These are phyloP conservation scores for Cercospora citrullina DNA, from an alignment of 2,329 filamentous ascomycete species.

Conservation along the genomic window DNA sequence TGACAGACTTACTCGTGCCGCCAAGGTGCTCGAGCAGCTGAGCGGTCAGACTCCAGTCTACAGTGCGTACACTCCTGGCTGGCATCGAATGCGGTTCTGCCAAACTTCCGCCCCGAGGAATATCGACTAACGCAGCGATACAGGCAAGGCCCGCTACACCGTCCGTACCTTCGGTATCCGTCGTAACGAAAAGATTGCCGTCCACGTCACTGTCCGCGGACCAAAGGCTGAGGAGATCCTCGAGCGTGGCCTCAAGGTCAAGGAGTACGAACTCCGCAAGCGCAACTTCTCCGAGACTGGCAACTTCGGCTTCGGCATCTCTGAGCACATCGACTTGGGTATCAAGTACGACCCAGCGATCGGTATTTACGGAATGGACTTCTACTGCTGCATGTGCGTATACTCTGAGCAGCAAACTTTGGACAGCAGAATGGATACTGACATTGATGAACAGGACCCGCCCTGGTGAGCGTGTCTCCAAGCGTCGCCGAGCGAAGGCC, in stretches of 20 bases:
- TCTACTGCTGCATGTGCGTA: slow-evolving; percentile 98
- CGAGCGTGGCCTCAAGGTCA: slow-evolving; percentile 99
- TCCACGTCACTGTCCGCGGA: slow-evolving; percentile 98
- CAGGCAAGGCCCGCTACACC: slow-evolving; percentile 99
- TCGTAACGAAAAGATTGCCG: slow-evolving; percentile 99
- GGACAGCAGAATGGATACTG: slow-evolving; percentile 8
- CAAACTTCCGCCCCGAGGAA: background rate
- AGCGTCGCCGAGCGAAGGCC: slow-evolving; percentile 87
- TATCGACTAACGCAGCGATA: slow-evolving; percentile 20
- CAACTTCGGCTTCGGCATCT: slow-evolving; percentile 99
- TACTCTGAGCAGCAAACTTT: background rate
- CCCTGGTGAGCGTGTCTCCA: slow-evolving; percentile 95
- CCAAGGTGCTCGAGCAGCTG: slow-evolving; percentile 99
- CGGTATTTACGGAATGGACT: slow-evolving; percentile 99
- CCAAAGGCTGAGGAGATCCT: slow-evolving; percentile 99
- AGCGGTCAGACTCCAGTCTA: slow-evolving; percentile 99
- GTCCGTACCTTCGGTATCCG: slow-evolving; percentile 99
- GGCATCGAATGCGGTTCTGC: background rate
- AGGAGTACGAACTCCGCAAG: slow-evolving; percentile 99
- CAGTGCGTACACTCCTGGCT: slow-evolving; percentile 61
- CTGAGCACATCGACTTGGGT: slow-evolving; percentile 99
- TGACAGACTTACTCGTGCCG: slow-evolving; percentile 99
- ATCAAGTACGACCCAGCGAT: slow-evolving; percentile 99
- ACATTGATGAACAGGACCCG: slow-evolving; percentile 65
- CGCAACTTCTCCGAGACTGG: slow-evolving; percentile 99